These are phyloP conservation scores for Leishmania guyanensis DNA, from an alignment of 208 protist species.

Conservation along the genomic window DNA sequence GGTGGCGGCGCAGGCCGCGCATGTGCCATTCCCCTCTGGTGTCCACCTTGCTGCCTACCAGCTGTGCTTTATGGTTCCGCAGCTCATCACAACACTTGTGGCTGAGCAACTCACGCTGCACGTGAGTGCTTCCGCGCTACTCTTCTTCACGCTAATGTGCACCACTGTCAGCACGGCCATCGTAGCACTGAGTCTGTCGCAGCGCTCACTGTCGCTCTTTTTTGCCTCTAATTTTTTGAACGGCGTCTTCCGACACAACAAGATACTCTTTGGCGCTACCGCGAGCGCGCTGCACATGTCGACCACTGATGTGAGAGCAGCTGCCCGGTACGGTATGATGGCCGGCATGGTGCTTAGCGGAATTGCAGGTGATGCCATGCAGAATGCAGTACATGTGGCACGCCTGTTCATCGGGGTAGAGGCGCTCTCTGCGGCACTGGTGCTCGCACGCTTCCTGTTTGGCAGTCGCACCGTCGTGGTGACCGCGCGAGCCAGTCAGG, in stretches of 20 bases:
- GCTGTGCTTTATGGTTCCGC: conserved; percentile 60
- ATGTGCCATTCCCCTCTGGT: conserved; percentile 39
- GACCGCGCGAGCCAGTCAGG: not conserved
- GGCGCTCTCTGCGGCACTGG: conserved; percentile 21
- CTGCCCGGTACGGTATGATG: conserved; percentile 29
- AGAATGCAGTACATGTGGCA: conserved; percentile 26
- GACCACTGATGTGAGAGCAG: not conserved
- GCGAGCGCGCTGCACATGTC: conserved; percentile 13
- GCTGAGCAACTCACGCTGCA: conserved; percentile 44
- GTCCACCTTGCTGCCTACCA: conserved; percentile 39
- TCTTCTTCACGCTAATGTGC: conserved; percentile 43
- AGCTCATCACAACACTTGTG: conserved; percentile 48
- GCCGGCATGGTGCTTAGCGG: conserved; percentile 39
- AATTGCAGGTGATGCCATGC: conserved; percentile 28
- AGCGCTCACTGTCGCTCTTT: conserved; percentile 47
- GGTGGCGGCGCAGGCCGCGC: conserved; percentile 36
- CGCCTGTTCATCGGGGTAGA: conserved; percentile 28
- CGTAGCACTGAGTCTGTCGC: conserved; percentile 34
- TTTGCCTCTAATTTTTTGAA: conserved; percentile 51
- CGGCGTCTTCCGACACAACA: conserved; percentile 63
- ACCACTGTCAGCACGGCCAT: conserved; percentile 35
- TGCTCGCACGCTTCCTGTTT: conserved; percentile 18
- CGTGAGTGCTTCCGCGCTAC: conserved; percentile 32
- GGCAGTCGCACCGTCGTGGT: not conserved
- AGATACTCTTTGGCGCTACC: conserved; percentile 36